Percentiles rank a stretch among this genome's conserved stretches.
Conservation (phyloP, 2,329 filamentous ascomycete species). For the Curvularia sp. region DNA sequence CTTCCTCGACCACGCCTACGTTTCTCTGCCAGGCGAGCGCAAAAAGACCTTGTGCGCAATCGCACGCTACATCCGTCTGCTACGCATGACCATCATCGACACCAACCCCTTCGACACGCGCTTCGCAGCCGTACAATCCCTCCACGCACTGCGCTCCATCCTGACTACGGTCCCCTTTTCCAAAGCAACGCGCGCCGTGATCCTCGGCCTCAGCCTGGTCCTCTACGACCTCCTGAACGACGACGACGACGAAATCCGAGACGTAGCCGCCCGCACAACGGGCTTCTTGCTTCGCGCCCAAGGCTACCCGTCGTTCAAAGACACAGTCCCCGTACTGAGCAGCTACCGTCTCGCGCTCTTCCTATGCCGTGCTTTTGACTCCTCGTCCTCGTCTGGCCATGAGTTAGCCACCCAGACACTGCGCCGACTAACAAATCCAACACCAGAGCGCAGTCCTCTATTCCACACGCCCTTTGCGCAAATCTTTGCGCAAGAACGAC, state of each 20-base stretch:
- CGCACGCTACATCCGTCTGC: slow-evolving; percentile 39
- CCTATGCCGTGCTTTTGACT: slow-evolving; percentile 45
- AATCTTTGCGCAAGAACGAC: slow-evolving; percentile 43
- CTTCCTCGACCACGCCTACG: slow-evolving; percentile 43
- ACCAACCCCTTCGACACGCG: slow-evolving; percentile 68
- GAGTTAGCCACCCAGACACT: slow-evolving; percentile 49
- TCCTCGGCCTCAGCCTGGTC: slow-evolving; percentile 55
- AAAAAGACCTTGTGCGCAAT: slow-evolving; percentile 16
- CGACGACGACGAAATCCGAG: slow-evolving; percentile 88
- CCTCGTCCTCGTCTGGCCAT: slow-evolving; percentile 25
- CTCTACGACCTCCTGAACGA: slow-evolving; percentile 65
- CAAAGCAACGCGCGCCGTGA: slow-evolving; percentile 15
- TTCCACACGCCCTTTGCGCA: slow-evolving; percentile 21
- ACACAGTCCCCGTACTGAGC: slow-evolving; percentile 59
- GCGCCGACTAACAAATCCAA: slow-evolving; percentile 49
- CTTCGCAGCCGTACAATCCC: slow-evolving; percentile 64
- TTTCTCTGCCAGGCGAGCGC: slow-evolving; percentile 14
- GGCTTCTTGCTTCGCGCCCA: slow-evolving; percentile 54
- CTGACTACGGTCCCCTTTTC: slow-evolving; percentile 23
- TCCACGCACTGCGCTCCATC: slow-evolving; percentile 55
- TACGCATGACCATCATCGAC: slow-evolving; percentile 43
- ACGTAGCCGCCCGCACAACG: slow-evolving; percentile 64
- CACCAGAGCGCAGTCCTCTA: background rate
- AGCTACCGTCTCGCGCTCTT: slow-evolving; percentile 50
- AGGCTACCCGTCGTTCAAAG: slow-evolving; percentile 27